Evolutionary conservation across 106 monocot species (phyloP).

Genomic region (Apostasia shenzhenica): DNA sequence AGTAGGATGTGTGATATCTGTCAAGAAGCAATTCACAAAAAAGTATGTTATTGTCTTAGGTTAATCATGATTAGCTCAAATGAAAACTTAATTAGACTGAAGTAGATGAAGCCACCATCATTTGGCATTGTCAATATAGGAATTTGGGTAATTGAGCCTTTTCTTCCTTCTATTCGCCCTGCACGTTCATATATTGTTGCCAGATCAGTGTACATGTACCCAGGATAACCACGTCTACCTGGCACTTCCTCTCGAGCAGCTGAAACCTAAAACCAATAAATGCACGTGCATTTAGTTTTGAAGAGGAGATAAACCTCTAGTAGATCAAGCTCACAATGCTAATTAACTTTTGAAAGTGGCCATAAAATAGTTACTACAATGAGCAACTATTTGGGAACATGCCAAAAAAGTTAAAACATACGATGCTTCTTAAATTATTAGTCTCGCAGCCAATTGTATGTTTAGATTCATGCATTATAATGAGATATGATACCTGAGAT

Average conservation of each 20-base stretch:
- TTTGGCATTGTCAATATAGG: constrained; percentile 99
- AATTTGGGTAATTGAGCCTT: constrained; percentile 97
- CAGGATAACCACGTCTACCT: constrained; percentile 99
- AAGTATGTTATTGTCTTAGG: background rate
- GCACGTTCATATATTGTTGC: constrained; percentile 99
- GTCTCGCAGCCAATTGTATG: no score
- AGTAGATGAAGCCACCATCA: constrained; percentile 54
- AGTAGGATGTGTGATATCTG: constrained; percentile 99
- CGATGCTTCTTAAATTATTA: no score
- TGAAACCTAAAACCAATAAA: constrained; percentile 50
- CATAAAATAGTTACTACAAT: no score
- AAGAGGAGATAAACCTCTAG: no score
- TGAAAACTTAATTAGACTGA: background rate
- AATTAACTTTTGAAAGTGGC: no score
- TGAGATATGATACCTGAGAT: no score
- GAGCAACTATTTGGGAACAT: no score
- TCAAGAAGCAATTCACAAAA: constrained; percentile 7
- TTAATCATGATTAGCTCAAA: background rate
- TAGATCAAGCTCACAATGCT: no score
- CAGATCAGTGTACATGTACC: constrained; percentile 99
- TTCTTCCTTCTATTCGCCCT: constrained; percentile 98
- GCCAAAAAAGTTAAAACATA: no score
- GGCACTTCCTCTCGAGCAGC: constrained; percentile 98
- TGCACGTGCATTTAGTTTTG: background rate
- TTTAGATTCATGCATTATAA: no score